These are phyloP conservation scores for Blepharisma undulans DNA, from an alignment of 169 alveolate genomes.

Conservation along the genomic window DNA sequence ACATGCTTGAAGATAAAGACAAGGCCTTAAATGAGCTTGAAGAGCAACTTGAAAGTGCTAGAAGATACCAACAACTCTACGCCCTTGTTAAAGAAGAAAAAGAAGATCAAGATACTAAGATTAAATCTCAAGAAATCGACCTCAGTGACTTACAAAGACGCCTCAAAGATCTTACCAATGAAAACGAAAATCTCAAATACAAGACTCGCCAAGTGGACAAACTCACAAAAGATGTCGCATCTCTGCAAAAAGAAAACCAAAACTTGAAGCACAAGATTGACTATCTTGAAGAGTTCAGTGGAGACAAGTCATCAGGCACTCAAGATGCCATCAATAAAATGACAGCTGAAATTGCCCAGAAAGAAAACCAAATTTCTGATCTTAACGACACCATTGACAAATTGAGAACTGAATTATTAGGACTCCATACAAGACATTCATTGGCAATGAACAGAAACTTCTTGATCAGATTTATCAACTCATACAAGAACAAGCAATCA, in stretches of 20 bases:
- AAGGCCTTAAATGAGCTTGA: constrained; percentile 21
- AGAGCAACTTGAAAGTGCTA: not conserved
- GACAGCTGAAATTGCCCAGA: not conserved
- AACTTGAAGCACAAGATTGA: not conserved
- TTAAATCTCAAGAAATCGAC: not conserved
- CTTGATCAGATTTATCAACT: constrained; percentile 1
- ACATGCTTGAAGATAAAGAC: constrained; percentile 4
- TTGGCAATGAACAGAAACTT: constrained; percentile 6
- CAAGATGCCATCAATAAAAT: not conserved
- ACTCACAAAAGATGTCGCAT: not conserved
- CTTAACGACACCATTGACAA: not conserved
- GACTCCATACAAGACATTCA: not conserved
- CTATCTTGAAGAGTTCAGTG: not conserved
- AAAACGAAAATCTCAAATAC: constrained; percentile 20
- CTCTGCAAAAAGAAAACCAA: constrained; percentile 22
- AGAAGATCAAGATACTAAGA: not conserved
- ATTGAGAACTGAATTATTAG: not conserved
- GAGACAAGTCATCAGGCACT: not conserved
- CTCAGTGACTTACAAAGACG: not conserved
- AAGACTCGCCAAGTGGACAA: not conserved
- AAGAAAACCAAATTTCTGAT: not conserved
- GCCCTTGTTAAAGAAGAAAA: not conserved
- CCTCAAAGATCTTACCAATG: not conserved
- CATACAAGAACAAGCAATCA: not conserved
- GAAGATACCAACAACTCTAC: not conserved